Percentiles rank a stretch among this genome's conserved stretches.
These are phyloP conservation scores for Naganishia friedmannii DNA, from an alignment of 768 basidiomycete genomes.

Conservation along the genomic window DNA sequence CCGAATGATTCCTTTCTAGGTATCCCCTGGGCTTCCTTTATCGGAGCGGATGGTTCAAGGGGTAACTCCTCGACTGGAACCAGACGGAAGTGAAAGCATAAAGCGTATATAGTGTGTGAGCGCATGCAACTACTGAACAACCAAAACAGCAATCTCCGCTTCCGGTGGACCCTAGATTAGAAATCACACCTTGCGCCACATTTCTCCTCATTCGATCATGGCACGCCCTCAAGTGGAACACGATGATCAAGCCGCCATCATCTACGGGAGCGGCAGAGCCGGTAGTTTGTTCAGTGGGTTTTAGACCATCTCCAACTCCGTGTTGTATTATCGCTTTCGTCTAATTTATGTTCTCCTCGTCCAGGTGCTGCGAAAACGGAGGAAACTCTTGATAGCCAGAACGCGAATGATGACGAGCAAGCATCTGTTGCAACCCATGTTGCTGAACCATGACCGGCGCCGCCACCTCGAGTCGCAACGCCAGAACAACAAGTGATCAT, in stretches of 20 bases:
- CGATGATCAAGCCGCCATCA: slow-evolving; percentile 10
- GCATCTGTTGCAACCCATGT: background rate
- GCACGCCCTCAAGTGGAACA: slow-evolving; percentile 4
- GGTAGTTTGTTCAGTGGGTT: slow-evolving; percentile 20
- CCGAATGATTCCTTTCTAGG: background rate
- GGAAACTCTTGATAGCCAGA: background rate
- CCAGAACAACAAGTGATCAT: background rate
- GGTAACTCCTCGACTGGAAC: background rate
- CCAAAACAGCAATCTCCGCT: background rate
- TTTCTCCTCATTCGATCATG: background rate
- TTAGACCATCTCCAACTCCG: background rate
- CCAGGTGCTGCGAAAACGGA: slow-evolving; percentile 10
- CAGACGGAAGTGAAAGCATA: background rate
- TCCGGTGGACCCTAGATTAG: background rate
- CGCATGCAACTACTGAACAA: background rate
- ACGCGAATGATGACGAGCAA: background rate
- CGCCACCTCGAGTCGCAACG: background rate
- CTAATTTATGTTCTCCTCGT: background rate
- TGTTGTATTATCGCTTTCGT: background rate
- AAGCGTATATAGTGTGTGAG: background rate
- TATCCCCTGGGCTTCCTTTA: background rate
- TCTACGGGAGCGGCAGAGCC: slow-evolving; percentile 9
- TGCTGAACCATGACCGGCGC: background rate
- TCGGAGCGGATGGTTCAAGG: background rate
- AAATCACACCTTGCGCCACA: background rate